Evolutionary conservation across 106 monocot species (phyloP), one percentile per base, ranked within the genome.

Genomic region (Dendrobium chrysotoxum): DNA sequence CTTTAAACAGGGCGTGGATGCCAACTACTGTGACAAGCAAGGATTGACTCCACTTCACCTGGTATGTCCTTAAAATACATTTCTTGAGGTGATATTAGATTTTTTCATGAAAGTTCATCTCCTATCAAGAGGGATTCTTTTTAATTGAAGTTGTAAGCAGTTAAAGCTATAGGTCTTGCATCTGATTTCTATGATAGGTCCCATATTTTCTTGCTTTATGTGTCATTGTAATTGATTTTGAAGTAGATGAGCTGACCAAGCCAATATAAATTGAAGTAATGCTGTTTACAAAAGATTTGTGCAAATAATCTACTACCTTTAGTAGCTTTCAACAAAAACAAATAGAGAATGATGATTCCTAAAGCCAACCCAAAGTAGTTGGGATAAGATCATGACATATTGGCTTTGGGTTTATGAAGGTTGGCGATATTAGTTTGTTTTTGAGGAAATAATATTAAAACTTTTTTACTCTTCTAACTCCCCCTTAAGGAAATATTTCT

Each of bases 11-110:
- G 97, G 94, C 76, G 97, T 98, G 50, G 88, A 98, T 87, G 84
- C 94, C 30, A 98, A 92, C 72, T 94, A 94, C 81, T 85, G 97
- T 68, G 97, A 98, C 78, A 98, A 87, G 75, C 94, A 98, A 92
- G 94, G 97, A 54, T 40, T 88, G 40, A 89, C 94, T 79, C 82
- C 94, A 66, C 89, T 98, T 40, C 97, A 98, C 86, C 84, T 98
- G 89, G 97, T 98, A 89, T 68, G 84, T 3, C 5, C 45, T 77
- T 71, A 40, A 74, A 74, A 18, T 41, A 5, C 71, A 71, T 31
- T 28, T 38, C 28, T 71, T 28, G 35, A 71, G 35, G 35, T 15
- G 16, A 71, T 71, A 38, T 71, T 71, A 38, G 31, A 31, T 31
- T 71, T 71, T 26, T 28, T 71, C 21, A 71, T 71, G 35, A 38